These are phyloP conservation scores for Elongisporangium anandrum DNA, from an alignment of 352 stramenopile genomes.

Conservation along the genomic window DNA sequence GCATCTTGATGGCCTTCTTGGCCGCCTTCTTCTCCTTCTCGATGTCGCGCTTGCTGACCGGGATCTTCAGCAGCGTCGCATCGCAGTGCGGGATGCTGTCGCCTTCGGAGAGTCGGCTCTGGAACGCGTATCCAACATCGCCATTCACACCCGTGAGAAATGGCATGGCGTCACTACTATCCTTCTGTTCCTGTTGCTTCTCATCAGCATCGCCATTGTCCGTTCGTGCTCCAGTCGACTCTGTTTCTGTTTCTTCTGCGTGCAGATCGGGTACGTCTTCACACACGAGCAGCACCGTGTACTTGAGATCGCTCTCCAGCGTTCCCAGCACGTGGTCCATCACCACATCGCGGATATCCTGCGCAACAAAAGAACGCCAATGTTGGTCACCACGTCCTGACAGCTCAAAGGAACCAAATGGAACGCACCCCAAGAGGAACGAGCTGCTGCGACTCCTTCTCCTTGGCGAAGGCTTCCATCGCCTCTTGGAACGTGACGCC, in stretches of 20 bases:
- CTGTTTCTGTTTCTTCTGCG: slow-evolving; percentile 3
- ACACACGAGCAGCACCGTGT: slow-evolving; percentile 65
- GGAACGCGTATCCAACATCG: slow-evolving; percentile 36
- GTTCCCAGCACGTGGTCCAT: slow-evolving; percentile 60
- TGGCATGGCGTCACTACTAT: slow-evolving; percentile 8
- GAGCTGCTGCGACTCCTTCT: slow-evolving; percentile 4
- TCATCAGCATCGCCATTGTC: slow-evolving; percentile 5
- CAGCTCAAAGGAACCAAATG: background rate
- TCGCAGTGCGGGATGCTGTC: slow-evolving; percentile 79
- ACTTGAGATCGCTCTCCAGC: slow-evolving; percentile 52
- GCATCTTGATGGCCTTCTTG: slow-evolving; percentile 84
- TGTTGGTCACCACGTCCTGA: background rate
- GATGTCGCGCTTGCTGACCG: slow-evolving; percentile 68
- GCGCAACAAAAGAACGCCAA: background rate
- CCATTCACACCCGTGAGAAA: slow-evolving; percentile 31
- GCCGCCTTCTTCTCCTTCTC: slow-evolving; percentile 69
- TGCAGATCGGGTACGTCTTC: slow-evolving; percentile 62
- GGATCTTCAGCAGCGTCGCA: slow-evolving; percentile 58
- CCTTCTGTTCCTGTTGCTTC: background rate
- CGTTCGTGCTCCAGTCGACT: slow-evolving; percentile 2
- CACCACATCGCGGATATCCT: slow-evolving; percentile 66
- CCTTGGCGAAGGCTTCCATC: background rate
- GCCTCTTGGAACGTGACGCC: background rate
- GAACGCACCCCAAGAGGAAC: slow-evolving; percentile 42
- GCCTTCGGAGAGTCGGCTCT: slow-evolving; percentile 52